Conservation (phyloP, 106 monocot species). For the Iris macrosiphon region DNA sequence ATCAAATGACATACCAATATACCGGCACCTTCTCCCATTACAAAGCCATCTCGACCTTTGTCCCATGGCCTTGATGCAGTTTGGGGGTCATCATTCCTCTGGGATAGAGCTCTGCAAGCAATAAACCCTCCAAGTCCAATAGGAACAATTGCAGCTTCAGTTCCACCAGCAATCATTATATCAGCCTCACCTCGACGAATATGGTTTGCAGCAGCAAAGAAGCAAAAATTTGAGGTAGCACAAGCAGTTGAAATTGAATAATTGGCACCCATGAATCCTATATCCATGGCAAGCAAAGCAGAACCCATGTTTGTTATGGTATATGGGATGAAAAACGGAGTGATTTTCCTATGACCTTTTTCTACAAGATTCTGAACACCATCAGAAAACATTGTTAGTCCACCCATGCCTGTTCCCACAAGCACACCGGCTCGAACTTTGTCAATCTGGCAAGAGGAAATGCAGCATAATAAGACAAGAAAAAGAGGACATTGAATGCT, state of each 20-base stretch:
- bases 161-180: slow-evolving; percentile 97
- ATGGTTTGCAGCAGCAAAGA: slow-evolving; percentile 96
- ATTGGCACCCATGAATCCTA: slow-evolving; percentile 98
- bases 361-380: slow-evolving; percentile 93
- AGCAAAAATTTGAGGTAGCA: slow-evolving; percentile 97
- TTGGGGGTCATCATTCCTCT: slow-evolving; percentile 92
- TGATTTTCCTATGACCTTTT: slow-evolving; percentile 91
- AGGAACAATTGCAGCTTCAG: slow-evolving; percentile 98
- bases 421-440: slow-evolving; percentile 88
- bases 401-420: slow-evolving; percentile 96
- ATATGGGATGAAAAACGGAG: slow-evolving; percentile 94
- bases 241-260: slow-evolving; percentile 99
- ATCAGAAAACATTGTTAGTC: slow-evolving; percentile 81
- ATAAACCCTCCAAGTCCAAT: slow-evolving; percentile 98
- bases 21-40: slow-evolving; percentile 99
- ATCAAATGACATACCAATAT: slow-evolving; percentile 55
- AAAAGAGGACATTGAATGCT: no score
- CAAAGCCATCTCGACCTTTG: slow-evolving; percentile 93
- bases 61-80: slow-evolving; percentile 99
- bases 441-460: slow-evolving; percentile 62
- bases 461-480: background rate
- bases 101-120: slow-evolving; percentile 91
- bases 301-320: slow-evolving; percentile 98
- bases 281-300: slow-evolving; percentile 94
- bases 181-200: slow-evolving; percentile 91